Evolutionary conservation across 192 early-diverging fungal genomes (phyloP).

Genomic region (Spinellus fusiger): DNA sequence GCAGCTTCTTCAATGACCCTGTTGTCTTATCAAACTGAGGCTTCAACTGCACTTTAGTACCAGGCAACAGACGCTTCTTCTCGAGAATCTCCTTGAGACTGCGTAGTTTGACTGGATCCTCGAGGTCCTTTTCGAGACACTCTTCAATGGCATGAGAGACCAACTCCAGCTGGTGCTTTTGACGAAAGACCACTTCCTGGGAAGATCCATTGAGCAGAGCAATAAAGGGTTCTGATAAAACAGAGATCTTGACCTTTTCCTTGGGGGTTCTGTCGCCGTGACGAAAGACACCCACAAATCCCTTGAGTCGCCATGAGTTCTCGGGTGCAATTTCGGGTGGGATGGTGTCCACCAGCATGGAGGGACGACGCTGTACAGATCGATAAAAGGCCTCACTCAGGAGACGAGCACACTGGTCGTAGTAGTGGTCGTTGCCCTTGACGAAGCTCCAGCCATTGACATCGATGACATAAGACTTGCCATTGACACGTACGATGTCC

Average conservation of each 20-base stretch:
- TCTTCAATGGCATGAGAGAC: slow-evolving; percentile 37
- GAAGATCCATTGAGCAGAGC: slow-evolving; percentile 57
- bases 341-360: slow-evolving; percentile 15
- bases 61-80: slow-evolving; percentile 74
- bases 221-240: slow-evolving; percentile 64
- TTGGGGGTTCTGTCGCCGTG: slow-evolving; percentile 97
- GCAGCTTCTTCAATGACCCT: slow-evolving; percentile 57
- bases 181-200: slow-evolving; percentile 78
- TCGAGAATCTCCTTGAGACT: slow-evolving; percentile 72
- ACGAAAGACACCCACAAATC: slow-evolving; percentile 86
- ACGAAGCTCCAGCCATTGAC: slow-evolving; percentile 99
- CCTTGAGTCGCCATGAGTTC: slow-evolving; percentile 89
- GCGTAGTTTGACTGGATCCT: slow-evolving; percentile 45
- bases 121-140: slow-evolving; percentile 34
- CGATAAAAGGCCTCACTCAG: slow-evolving; percentile 75
- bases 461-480: slow-evolving; percentile 89
- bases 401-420: slow-evolving; percentile 74
- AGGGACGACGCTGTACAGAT: slow-evolving; percentile 32
- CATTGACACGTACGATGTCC: slow-evolving; percentile 80
- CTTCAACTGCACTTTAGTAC: slow-evolving; percentile 92
- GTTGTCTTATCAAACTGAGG: slow-evolving; percentile 60
- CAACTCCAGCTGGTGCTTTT: slow-evolving; percentile 55
- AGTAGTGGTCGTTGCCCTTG: slow-evolving; percentile 92
- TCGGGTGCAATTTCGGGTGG: slow-evolving; percentile 45
- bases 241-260: slow-evolving; percentile 88